Base-by-base conservation (phyloP, 331 rosid species). In the Stylosanthes scabra region DNA sequence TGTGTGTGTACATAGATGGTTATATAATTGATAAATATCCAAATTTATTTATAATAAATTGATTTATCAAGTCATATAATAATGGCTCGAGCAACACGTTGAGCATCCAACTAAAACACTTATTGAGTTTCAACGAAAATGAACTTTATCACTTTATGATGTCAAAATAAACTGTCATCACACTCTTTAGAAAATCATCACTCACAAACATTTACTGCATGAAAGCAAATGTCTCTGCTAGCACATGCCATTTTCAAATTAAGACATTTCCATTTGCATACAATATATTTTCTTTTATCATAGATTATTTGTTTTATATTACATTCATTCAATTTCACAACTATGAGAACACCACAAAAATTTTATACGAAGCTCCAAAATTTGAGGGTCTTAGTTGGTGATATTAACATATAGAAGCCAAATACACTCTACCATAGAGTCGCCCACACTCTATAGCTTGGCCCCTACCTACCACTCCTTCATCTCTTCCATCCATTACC, bases 311-410 rank as follows among this genome's bases (percentile, higher is more conserved):
- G 51, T 42, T 81, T 41, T 29, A 78, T 40, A 59, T 41, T 41
- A 83, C 79, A 72, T 62, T 72, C 78, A 60, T 74, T 82, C 25
- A 20, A 84, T 61, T 75, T 57, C 65, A 76, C 42, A 66, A 84
- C 39, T 73, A 45, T 70, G 63, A 27, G 29, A 29, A 75, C 67
- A 71, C 41, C 78, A 76, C 41, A 65, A 49, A 72, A 44, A 40
- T 46, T n/a, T 47, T 37, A 20, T 31, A 31, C 5, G 27, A 56
- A 20, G 25, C 25, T 20, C 25, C 25, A 0, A 20, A 20, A 20
- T 20, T 20, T 20, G 25, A 20, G 25, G 25, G 25, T 20, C 25
- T 20, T 20, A 20, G 25, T 20, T 20, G 25, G 25, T 1, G 25
- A 20, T 20, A 20, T 20, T 20, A 20, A 20, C 25, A 20, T 20